Evolutionary conservation across 2,329 filamentous ascomycete genomes (phyloP), one percentile per base, ranked within the genome.

Genomic region (Pestalotiopsis fici): DNA sequence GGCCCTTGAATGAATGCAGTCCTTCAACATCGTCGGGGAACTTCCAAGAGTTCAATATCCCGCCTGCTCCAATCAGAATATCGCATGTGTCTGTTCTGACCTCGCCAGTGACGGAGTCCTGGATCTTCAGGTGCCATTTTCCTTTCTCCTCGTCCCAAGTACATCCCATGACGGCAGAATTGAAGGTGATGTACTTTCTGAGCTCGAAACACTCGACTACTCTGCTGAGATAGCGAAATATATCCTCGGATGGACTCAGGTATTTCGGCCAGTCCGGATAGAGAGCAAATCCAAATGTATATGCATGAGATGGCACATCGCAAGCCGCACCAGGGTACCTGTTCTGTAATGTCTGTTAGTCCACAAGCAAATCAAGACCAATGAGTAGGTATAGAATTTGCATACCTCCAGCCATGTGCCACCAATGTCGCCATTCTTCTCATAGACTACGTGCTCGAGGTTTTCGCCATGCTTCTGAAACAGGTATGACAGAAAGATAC

Each of bases 21-120:
- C 72, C 65, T 11, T 67, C 67, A 21, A 70, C 66, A 5, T 47
- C 43, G 3, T 65, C 43, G 47, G 72, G 71, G 13, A 61, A 65
- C 3, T 64, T 65, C 61, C 60, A 65, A 12, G 64, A 65, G 54
- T 60, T 67, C 61, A 64, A 31, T 12, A 54, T 23, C 18, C 61
- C 61, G n/a, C 21, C 50, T 11, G 61, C 61, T 27, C 50, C 23
- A 21, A 64, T 55, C 9, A 64, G 27, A 12, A 64, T 55, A 25
- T 64, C 12, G 11, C 21, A 64, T 3, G 21, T 31, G 39, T 55
- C 43, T 13, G n/a, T 23, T 21, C 35, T 5, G 13, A 43, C n/a
- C 7, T 28, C 39, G n/a, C 23, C n/a, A 4, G 61, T 23, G 39
- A 54, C 23, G 1, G 21, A 23, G 11, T 15, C 13, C 28, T 64